phyloP scores from a whole-genome alignment of 495 filamentous ascomycete species.

The Penicillium samsonianum region DNA sequence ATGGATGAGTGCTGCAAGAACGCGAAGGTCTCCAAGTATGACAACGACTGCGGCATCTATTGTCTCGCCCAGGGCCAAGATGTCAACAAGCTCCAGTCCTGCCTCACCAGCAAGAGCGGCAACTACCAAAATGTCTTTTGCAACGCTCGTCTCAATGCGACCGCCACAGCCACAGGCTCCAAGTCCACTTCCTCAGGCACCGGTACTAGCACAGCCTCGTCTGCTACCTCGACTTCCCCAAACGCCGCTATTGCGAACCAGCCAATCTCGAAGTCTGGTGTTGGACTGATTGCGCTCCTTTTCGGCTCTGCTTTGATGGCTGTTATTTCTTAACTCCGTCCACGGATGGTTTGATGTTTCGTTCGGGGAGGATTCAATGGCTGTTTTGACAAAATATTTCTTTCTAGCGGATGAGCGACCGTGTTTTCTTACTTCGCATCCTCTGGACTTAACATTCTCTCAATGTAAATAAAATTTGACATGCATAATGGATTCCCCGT shows the following conservation, averaged over 20 bases:
- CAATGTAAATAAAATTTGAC: not conserved
- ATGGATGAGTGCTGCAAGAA: constrained; percentile 48
- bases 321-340: constrained; percentile 23
- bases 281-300: constrained; percentile 42
- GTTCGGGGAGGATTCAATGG: not conserved
- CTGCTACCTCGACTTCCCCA: constrained; percentile 18
- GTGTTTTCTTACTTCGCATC: not conserved
- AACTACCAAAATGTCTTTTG: constrained; percentile 42
- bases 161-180: constrained; percentile 41
- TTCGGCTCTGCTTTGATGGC: constrained; percentile 39
- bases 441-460: not conserved
- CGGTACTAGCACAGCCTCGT: constrained; percentile 21
- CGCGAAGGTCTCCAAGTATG: constrained; percentile 44
- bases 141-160: constrained; percentile 35
- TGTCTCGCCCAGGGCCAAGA: constrained; percentile 50
- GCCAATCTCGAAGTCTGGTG: constrained; percentile 35
- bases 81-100: constrained; percentile 35
- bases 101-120: constrained; percentile 37
- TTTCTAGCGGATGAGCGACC: not conserved
- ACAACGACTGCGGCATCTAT: constrained; percentile 51
- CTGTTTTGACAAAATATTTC: not conserved
- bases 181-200: constrained; percentile 24
- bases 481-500: not conserved
- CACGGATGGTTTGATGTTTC: not conserved
- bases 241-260: constrained; percentile 22